A percentile compares a stretch with the other conserved stretches of the same genome.
Evolutionary conservation across 257 asterid species (phyloP).

Genomic region (Lantana camara): DNA sequence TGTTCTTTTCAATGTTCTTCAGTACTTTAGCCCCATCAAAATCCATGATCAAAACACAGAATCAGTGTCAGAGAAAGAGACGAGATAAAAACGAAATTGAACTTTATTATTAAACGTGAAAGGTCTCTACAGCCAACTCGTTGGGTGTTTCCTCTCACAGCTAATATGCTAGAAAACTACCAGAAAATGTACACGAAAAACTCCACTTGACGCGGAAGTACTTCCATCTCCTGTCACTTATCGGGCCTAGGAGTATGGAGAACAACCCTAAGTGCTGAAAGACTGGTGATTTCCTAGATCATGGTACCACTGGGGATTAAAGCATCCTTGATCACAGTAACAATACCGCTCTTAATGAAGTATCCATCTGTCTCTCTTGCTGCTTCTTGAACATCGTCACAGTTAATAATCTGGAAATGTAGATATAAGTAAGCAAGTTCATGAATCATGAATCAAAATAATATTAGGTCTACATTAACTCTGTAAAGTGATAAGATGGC

Average conservation of each 20-base stretch:
- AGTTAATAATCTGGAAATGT: conserved; percentile 65
- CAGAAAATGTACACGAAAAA: conserved; percentile 33
- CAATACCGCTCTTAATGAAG: conserved; percentile 93
- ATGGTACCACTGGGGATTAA: conserved; percentile 69
- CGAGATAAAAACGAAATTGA: background rate
- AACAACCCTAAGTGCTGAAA: conserved; percentile 5
- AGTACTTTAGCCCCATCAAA: background rate
- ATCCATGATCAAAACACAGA: background rate
- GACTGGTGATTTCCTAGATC: conserved; percentile 39
- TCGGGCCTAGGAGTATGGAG: background rate
- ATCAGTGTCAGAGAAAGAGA: background rate
- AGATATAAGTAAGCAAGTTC: background rate
- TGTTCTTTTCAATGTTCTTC: background rate
- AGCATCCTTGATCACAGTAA: conserved; percentile 90
- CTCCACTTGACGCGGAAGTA: conserved; percentile 18
- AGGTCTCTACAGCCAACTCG: conserved; percentile 1
- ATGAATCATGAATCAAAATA: background rate
- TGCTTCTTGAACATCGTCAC: conserved; percentile 85
- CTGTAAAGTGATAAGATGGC: background rate
- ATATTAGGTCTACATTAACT: too few relatives aligned
- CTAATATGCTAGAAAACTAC: conserved; percentile 8
- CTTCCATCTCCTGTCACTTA: conserved; percentile 10
- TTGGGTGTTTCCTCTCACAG: conserved; percentile 22
- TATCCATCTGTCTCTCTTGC: conserved; percentile 94
- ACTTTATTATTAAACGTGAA: background rate